Evolutionary conservation across 1,139 yeast species (phyloP), one percentile per base, ranked within the genome.

Genomic region (Magnusiomyces paraingens): DNA sequence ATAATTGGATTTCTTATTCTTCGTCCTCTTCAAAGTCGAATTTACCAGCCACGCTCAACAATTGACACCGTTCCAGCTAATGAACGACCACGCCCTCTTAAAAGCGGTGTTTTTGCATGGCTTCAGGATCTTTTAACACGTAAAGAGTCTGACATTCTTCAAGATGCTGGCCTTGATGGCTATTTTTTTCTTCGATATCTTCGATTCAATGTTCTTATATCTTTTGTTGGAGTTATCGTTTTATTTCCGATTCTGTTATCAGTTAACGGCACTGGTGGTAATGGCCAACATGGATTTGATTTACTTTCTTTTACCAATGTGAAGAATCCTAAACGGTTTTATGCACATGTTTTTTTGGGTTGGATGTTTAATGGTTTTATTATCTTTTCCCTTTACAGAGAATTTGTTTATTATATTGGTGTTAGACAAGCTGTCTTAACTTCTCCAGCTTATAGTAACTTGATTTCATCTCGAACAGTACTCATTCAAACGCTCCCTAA

Each of bases 141-240:
- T 61, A 82, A 86, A 1, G 93, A 86, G 60, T 64, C 84, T 1
- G 87, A 78, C 66, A 70, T 89, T 54, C 78, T 93, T 58, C 87
- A 86, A 64, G 89, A 86, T 61, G 77, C 89, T 35, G 95, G 96
- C 45, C 70, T 88, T 12, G 98, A 91, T 69, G 97, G 96, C 15
- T 93, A 89, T 70, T 83, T 90, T 62, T 91, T 87, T 66, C 69
- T 88, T 53, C 77, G 99, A 60, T 93, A 83, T 67, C 67, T 93
- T 57, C 80, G 84, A 54, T 76, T 87, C 51, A 78, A 86, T 56
- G 74, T 81, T 32, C 68, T 78, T 17, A 68, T 87, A 50, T 79
- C 86, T 32, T 64, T 83, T 10, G 65, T 83, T 12, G 94, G 95
- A 1, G 80, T 87, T 53, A 59, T 86, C 36, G 61, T 85, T 20